Evolutionary conservation across 2,329 filamentous ascomycete species (phyloP).

Genomic region (Aspergillus luchuensis): DNA sequence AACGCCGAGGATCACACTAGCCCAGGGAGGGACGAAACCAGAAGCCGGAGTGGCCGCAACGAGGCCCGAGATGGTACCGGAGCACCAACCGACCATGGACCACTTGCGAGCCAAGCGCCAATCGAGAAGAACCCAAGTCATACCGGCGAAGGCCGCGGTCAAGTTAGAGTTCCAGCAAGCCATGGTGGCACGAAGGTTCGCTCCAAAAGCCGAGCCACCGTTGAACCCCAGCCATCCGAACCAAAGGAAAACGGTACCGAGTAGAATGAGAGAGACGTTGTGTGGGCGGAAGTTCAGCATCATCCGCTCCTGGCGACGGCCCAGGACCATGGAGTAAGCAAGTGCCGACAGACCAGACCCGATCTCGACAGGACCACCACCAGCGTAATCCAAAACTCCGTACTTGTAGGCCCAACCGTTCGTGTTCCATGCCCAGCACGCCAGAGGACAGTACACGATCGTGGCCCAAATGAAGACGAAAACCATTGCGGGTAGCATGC

Average conservation of each 20-base stretch:
- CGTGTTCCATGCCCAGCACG: constrained; percentile 94
- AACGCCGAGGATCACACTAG: constrained; percentile 62
- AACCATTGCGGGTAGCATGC: constrained; percentile 89
- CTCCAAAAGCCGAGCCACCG: constrained; percentile 90
- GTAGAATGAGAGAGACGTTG: constrained; percentile 95
- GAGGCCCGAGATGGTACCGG: constrained; percentile 80
- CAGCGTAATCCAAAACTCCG: constrained; percentile 94
- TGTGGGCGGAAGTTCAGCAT: constrained; percentile 99
- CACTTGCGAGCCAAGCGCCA: constrained; percentile 92
- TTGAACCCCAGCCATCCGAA: constrained; percentile 99
- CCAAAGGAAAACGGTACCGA: constrained; percentile 94
- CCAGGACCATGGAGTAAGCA: constrained; percentile 93
- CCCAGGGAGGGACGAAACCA: constrained; percentile 73
- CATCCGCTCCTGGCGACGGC: constrained; percentile 97
- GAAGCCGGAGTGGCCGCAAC: constrained; percentile 85
- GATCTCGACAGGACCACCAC: constrained; percentile 96
- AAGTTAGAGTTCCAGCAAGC: constrained; percentile 98
- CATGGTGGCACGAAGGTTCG: constrained; percentile 91
- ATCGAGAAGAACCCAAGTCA: constrained; percentile 94
- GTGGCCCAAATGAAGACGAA: constrained; percentile 97
- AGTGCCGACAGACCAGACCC: constrained; percentile 89
- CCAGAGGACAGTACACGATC: constrained; percentile 93
- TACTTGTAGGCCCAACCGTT: constrained; percentile 92
- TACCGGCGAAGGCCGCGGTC: constrained; percentile 86
- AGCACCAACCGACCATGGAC: constrained; percentile 93